phyloP scores from a whole-genome alignment of 257 asterid species.

The Fraxinus cuspidata region DNA sequence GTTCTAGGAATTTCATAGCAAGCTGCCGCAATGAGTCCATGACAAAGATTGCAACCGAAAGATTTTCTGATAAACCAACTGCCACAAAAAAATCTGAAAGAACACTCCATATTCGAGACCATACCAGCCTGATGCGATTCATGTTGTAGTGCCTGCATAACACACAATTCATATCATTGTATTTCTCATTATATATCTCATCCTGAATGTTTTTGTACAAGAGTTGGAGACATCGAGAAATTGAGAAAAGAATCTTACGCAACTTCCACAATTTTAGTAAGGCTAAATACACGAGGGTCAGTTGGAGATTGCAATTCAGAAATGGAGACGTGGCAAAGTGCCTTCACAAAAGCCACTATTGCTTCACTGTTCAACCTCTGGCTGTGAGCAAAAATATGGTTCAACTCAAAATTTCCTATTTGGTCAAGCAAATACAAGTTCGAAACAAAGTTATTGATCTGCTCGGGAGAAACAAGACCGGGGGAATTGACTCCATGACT shows the following conservation, averaged over 20 bases:
- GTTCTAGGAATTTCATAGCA: conserved; percentile 94
- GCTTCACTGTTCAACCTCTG: conserved; percentile 98
- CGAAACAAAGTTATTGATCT: conserved; percentile 82
- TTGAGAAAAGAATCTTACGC: conserved; percentile 87
- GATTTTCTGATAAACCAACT: conserved; percentile 95
- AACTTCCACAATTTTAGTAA: conserved; percentile 99
- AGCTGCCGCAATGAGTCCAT: conserved; percentile 99
- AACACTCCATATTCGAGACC: conserved; percentile 98
- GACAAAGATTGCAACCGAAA: conserved; percentile 95
- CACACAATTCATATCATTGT: conserved; percentile 23
- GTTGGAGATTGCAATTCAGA: conserved; percentile 98
- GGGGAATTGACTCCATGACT: conserved; percentile 61
- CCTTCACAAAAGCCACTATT: conserved; percentile 87
- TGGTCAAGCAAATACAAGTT: conserved; percentile 94
- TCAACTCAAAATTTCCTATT: conserved; percentile 91
- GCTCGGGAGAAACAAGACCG: conserved; percentile 87
- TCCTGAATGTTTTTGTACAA: conserved; percentile 5
- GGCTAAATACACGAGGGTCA: conserved; percentile 98
- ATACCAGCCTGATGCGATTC: conserved; percentile 95
- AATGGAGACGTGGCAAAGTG: conserved; percentile 96
- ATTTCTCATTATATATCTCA: conserved; percentile 27
- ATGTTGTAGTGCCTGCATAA: conserved; percentile 96
- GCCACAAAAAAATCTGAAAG: conserved; percentile 94
- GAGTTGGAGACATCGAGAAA: conserved; percentile 24
- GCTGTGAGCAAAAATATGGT: conserved; percentile 99